Base-by-base conservation (phyloP, 805 yeast species). In the Candida tibetensis region DNA sequence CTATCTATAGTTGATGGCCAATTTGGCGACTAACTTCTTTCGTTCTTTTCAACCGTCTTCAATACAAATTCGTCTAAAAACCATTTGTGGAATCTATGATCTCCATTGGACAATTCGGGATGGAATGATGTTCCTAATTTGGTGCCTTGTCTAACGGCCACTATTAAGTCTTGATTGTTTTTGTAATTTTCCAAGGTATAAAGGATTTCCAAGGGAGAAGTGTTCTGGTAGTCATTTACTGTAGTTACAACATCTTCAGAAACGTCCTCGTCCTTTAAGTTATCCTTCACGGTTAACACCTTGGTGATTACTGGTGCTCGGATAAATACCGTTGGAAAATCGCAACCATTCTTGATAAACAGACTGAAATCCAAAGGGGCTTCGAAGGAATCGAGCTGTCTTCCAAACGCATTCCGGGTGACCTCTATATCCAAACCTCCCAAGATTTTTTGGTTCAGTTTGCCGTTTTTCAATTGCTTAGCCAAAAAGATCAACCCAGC, bases 401-500 rank as follows among this genome's bases (percentile, higher is more conserved):
- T 64, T 1, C 95, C 95, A 61, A 84, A 85, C 1, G 88, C 88
- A 55, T 85, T 85, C 38, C 95, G 64, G 34, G 72, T 71, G 16
- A 84, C 86, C 23, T 69, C 66, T 4, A 85, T 77, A 47, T 79
- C 76, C 51, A 85, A 58, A 1, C 83, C 85, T 1, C 87, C 85
- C 29, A 85, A 62, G 2, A 79, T 56, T 40, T 73, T 62, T 45
- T 84, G 83, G 16, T 74, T 71, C 1, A 66, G 69, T 33, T 71
- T 70, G 15, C 79, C 82, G 50, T 77, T 72, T 12, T 69, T 62
- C 26, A 81, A 64, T 32, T 70, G 66, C 39, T 72, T 66, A 5
- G 89, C 73, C 17, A 85, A 63, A 46, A 84, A 70, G 36, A 85
- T 85, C 48, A 85, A 63, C 2, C 95, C 95, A 2, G 95, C 95